These are phyloP conservation scores for Aquilaria agallochum DNA, from an alignment of 441 rosid species.

Conservation along the genomic window DNA sequence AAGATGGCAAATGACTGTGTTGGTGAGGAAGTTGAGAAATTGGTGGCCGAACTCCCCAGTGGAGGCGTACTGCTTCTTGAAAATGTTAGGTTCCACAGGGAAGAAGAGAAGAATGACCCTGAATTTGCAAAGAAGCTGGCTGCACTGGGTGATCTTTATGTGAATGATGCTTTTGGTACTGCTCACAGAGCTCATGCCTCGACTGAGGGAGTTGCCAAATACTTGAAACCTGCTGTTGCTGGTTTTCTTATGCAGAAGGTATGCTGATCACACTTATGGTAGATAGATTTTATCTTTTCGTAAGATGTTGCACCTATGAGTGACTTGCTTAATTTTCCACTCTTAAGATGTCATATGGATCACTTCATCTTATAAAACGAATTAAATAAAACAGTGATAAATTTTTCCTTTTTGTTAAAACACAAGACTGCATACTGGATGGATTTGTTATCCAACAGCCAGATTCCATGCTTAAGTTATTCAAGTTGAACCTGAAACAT, in stretches of 20 bases:
- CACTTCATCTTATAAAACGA: too few relatives aligned
- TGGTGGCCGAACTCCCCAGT: constrained; percentile 64
- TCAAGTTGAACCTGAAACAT: too few relatives aligned
- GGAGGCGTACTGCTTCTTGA: constrained; percentile 87
- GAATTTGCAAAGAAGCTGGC: constrained; percentile 97
- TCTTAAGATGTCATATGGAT: too few relatives aligned
- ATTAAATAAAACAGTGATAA: too few relatives aligned
- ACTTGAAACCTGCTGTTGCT: constrained; percentile 90
- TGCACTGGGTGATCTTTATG: constrained; percentile 79
- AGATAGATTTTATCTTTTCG: background rate
- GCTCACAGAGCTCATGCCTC: constrained; percentile 99
- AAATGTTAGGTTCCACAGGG: constrained; percentile 89
- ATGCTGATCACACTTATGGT: background rate
- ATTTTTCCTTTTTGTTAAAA: too few relatives aligned
- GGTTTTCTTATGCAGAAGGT: constrained; percentile 99
- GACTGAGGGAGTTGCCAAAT: constrained; percentile 92
- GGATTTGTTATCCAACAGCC: too few relatives aligned
- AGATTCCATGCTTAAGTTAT: too few relatives aligned
- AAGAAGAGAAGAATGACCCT: constrained; percentile 97
- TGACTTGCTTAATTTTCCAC: too few relatives aligned
- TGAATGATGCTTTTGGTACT: constrained; percentile 93
- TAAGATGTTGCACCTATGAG: background rate
- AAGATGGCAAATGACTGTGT: constrained; percentile 83
- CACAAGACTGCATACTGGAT: too few relatives aligned
- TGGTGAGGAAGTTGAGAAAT: constrained; percentile 76